Evolutionary conservation across 352 stramenopile species (phyloP).

Genomic region (Elongisporangium senticosum): DNA sequence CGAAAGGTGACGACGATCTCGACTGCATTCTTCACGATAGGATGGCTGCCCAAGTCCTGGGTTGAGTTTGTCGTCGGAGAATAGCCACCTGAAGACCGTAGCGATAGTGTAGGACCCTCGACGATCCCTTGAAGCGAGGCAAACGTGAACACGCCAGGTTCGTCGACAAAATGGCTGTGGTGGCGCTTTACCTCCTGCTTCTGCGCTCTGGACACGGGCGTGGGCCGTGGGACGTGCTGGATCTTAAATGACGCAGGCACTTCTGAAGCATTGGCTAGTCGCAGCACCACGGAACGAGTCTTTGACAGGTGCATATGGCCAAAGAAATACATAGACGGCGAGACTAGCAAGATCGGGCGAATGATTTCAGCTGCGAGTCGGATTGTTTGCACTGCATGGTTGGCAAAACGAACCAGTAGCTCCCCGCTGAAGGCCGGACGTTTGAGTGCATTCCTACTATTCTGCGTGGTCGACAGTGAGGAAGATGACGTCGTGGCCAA

Average conservation of each 20-base stretch:
- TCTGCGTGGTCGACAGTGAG: not conserved
- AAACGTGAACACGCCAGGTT: conserved; percentile 61
- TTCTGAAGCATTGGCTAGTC: conserved; percentile 54
- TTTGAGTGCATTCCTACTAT: conserved; percentile 16
- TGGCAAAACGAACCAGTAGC: conserved; percentile 65
- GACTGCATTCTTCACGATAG: conserved; percentile 34
- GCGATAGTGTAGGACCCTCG: conserved; percentile 44
- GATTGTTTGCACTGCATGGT: conserved; percentile 57
- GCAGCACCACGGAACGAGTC: conserved; percentile 34
- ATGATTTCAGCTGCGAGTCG: conserved; percentile 38
- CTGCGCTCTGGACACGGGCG: conserved; percentile 48
- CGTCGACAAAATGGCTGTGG: conserved; percentile 48
- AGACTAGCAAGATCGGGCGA: conserved; percentile 48
- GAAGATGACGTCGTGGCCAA: not conserved
- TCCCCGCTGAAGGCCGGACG: conserved; percentile 24
- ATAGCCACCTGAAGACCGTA: conserved; percentile 40
- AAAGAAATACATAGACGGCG: conserved; percentile 61
- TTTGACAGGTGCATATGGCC: conserved; percentile 51
- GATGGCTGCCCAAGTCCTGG: conserved; percentile 18
- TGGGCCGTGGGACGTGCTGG: conserved; percentile 45
- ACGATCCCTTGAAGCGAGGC: conserved; percentile 33
- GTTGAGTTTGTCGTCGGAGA: conserved; percentile 37
- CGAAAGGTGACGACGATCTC: conserved; percentile 50
- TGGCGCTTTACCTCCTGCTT: conserved; percentile 44
- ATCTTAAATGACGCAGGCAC: conserved; percentile 52